Evolutionary conservation across 257 asterid genomes (phyloP), one percentile per base, ranked within the genome.

Genomic region (Verbena officinalis): DNA sequence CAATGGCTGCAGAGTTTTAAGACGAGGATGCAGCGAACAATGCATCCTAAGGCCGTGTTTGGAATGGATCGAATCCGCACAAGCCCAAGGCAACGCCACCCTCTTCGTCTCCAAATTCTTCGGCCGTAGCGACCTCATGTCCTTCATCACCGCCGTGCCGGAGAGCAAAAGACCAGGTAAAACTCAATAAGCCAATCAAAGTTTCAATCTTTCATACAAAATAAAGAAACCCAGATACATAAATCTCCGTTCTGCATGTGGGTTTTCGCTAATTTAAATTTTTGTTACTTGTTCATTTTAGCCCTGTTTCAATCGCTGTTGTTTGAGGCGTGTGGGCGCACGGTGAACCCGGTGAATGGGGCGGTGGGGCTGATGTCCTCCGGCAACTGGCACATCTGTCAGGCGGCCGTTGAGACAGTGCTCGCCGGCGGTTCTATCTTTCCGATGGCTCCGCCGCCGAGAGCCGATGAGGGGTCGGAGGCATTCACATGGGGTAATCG

Each of bases 91-190:
- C 45, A 70, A 87, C 91, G 98, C 98, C 55, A 85, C 91, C 12
- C 86, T 89, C 68, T 93, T 90, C 78, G 79, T 93, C 67, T 87
- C 98, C 76, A 93, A 90, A 67, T 93, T 90, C 83, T 93, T 82
- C 59, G 98, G 98, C 79, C 96, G 98, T 23, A 73, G 80, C 73
- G 91, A 84, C 71, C 97, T 92, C 77, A 69, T 89, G 84, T 20
- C 91, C 78, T 79, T 84, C 81, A 80, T 92, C 78, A 20, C 93
- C 72, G 78, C 83, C 73, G 95, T 85, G 7, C 85, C 97, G 5
- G 74, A 67, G 17, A 59, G 55, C 83, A 67, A 76, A 44, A 70
- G 90, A 61, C 78, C 97, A 13, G 98, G 98, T 90, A 10, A 13
- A 19, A 1, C 20, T 9, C 12, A 9, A 51, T 19, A 15, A 7